Base-by-base conservation (phyloP, 345 rosid genomes). In the Rhodamnia rubescens region DNA sequence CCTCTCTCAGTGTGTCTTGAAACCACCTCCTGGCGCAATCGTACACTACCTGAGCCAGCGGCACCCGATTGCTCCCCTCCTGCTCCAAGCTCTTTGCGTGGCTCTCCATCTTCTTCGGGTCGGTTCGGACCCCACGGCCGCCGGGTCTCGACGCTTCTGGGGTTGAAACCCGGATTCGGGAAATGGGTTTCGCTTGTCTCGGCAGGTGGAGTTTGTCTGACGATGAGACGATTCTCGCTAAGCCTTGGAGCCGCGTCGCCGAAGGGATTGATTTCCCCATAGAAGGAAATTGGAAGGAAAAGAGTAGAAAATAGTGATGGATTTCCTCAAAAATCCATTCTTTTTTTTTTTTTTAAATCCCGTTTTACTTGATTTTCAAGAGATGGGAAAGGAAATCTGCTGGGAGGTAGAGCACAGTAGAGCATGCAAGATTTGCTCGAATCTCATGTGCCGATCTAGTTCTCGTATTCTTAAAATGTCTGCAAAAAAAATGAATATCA, bases 1-100 rank as follows among this genome's bases (percentile, higher is more conserved):
- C 99, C 74, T 92, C 98, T 85, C 86, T 91, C 22, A 94, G 95
- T 4, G 98, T 91, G 81, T 96, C 98, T 44, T 92, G 90, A 53
- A 96, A 96, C 98, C 98, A 95, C n/a, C 91, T 86, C 87, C 89
- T 92, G 8, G 90, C 93, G 87, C 97, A 94, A 40, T 93, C 96
- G 20, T 93, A 91, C 32, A 94, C 98, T 44, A 94, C 98, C 81
- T 88, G 90, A 57, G 94, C 86, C 54, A 96, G 91, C 4, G 96
- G 95, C 86, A 92, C 53, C 81, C 94, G 90, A 26, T 50, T 20
- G 52, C 36, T 47, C 82, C 89, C 90, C 87, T 78, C 89, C 11
- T 78, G 89, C 50, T 58, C 84, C 29, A 61, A 53, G 59, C 78
- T 44, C 27, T 26, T 58, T 5, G 83, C 89, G 85, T 84, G 53